These are phyloP conservation scores for Lepraria neglecta DNA, from an alignment of 495 filamentous ascomycete genomes.

Conservation along the genomic window DNA sequence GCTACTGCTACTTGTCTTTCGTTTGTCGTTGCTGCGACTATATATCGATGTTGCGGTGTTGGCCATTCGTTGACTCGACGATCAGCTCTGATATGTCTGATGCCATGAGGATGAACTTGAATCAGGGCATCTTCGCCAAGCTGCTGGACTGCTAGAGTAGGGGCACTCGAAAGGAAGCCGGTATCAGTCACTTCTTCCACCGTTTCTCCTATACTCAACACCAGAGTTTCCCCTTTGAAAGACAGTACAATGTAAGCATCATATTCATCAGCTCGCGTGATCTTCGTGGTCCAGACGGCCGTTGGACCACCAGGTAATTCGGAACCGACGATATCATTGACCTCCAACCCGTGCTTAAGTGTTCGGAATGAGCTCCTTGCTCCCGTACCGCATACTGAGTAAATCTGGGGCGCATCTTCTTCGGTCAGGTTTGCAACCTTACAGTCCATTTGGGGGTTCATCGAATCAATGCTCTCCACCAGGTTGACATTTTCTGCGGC, in stretches of 20 bases:
- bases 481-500: constrained; percentile 73
- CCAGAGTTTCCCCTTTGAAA: constrained; percentile 66
- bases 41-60: constrained; percentile 84
- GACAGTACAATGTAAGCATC: constrained; percentile 74
- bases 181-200: constrained; percentile 93
- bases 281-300: constrained; percentile 91
- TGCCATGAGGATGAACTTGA: constrained; percentile 92
- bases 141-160: constrained; percentile 87
- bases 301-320: constrained; percentile 79
- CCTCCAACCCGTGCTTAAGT: constrained; percentile 85
- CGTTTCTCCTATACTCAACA: constrained; percentile 90
- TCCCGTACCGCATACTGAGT: constrained; percentile 80
- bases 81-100: constrained; percentile 76
- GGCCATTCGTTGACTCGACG: constrained; percentile 90
- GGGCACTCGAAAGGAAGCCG: constrained; percentile 77
- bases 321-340: constrained; percentile 89
- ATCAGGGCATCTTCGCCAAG: constrained; percentile 88
- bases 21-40: constrained; percentile 93
- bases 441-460: constrained; percentile 87
- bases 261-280: constrained; percentile 73
- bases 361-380: constrained; percentile 84
- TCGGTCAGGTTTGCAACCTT: constrained; percentile 81
- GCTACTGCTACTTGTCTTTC: constrained; percentile 89
- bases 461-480: constrained; percentile 76
- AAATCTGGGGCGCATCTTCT: constrained; percentile 95